These are phyloP conservation scores for Pinus tabuliformis DNA, from an alignment of 75 land plant genomes.

Conservation along the genomic window DNA sequence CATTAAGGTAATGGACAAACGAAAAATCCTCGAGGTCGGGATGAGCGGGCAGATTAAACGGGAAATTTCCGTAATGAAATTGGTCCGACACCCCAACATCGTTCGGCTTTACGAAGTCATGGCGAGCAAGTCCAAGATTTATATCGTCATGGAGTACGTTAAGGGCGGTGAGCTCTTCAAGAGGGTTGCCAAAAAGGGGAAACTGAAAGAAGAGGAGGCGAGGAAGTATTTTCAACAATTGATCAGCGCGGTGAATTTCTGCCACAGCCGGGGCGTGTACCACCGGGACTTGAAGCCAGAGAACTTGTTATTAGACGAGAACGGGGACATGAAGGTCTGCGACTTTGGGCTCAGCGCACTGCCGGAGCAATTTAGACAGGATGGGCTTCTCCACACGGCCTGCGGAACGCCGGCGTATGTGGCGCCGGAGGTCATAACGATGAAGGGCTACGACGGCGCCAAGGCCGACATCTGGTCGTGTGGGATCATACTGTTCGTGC, in stretches of 20 bases:
- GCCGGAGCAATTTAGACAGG: slow-evolving; percentile 38
- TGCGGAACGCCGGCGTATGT: slow-evolving; percentile 79
- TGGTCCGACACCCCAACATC: slow-evolving; percentile 74
- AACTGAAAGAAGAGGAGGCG: slow-evolving; percentile 35
- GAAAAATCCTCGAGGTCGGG: slow-evolving; percentile 30
- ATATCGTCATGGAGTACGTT: slow-evolving; percentile 69
- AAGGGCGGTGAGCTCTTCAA: slow-evolving; percentile 57
- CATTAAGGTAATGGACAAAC: slow-evolving; percentile 53
- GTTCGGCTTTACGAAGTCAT: slow-evolving; percentile 80
- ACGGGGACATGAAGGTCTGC: slow-evolving; percentile 48
- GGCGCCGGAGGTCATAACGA: slow-evolving; percentile 65
- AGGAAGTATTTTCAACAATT: slow-evolving; percentile 59
- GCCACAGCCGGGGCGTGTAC: slow-evolving; percentile 62
- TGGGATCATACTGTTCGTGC: slow-evolving; percentile 60
- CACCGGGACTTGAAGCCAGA: slow-evolving; percentile 31
- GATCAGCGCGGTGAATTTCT: slow-evolving; percentile 54
- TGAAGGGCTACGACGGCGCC: slow-evolving; percentile 69
- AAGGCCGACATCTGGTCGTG: slow-evolving; percentile 78
- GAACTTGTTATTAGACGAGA: slow-evolving; percentile 8
- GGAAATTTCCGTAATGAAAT: slow-evolving; percentile 81
- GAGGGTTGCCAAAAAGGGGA: slow-evolving; percentile 24
- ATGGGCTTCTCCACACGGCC: slow-evolving; percentile 63
- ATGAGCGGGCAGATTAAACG: slow-evolving; percentile 73
- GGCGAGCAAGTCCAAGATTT: slow-evolving; percentile 71
- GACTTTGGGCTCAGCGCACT: slow-evolving; percentile 62